Evolutionary conservation across 768 basidiomycete genomes (phyloP), one percentile per base, ranked within the genome.

Genomic region (Pisolithus marmoratus): DNA sequence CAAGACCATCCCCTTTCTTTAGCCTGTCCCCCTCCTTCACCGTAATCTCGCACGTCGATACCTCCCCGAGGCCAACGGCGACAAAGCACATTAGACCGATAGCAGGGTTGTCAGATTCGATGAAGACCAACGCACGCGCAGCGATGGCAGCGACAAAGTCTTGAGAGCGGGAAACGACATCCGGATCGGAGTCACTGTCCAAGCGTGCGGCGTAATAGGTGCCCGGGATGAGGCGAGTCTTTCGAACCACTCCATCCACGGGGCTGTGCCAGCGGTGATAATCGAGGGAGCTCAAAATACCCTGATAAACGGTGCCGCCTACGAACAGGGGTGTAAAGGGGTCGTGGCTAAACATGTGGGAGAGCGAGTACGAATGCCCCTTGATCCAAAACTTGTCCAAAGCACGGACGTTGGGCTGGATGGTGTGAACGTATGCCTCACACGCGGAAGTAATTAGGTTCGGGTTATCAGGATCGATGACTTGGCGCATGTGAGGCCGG

Each of bases 241-340:
- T 65, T n/a, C 48, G 57, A 42, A 79, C 63, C 2, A 24, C 63
- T 5, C 77, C 76, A 48, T 68, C 65, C 15, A 83, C 76, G 50
- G 82, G 82, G 27, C 69, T 63, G 63, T 79, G 77, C 82, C 81
- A 82, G 57, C 81, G 77, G 56, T 83, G 82, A 59, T 81, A 83
- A 19, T 71, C 70, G 38, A 72, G 57, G 0, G 77, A 69, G 47
- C 68, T 70, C 54, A 84, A 74, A 68, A 81, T 82, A 2, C 74
- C 79, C 57, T 83, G 82, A 60, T 72, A 74, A 37, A 79, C 61
- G 2, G 73, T 73, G 8, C 74, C 81, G 19, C 75, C 78, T 6
- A 72, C 68, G 61, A 81, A 81, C n/a, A 70, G 60, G 2, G 66
- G 45, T 0, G 73, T 65, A 50, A 60, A 57, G 4, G 64, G 54